A percentile compares a stretch with the other conserved stretches of the same genome.
phyloP scores from a whole-genome alignment of 2,329 filamentous ascomycete species.

The Aspergillus alliaceus region DNA sequence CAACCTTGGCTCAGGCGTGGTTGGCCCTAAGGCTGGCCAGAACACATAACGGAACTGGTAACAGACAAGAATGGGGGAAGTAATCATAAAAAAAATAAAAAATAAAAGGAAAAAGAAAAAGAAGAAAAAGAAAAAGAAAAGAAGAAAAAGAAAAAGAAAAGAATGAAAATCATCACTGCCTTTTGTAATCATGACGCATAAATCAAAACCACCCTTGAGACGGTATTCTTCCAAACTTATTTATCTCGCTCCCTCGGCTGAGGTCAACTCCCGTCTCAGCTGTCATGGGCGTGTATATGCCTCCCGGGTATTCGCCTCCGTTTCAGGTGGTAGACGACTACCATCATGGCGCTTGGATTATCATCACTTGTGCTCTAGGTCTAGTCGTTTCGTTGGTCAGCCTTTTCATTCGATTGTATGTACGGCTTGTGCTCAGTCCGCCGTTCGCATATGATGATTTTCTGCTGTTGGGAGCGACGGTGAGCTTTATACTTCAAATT shows the following conservation, averaged over 20 bases:
- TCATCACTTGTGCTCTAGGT: conserved; percentile 40
- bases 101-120: not conserved
- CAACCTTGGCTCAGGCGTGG: not conserved
- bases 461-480: conserved; percentile 33
- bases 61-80: not conserved
- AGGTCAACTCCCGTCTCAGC: not conserved
- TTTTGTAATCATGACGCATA: not conserved
- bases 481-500: conserved; percentile 12
- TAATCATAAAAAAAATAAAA: not conserved
- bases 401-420: conserved; percentile 38
- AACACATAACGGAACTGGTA: not conserved
- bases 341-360: conserved; percentile 42
- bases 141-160: too few relatives aligned
- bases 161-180: too few relatives aligned
- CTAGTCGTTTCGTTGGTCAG: conserved; percentile 36
- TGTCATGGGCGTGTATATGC: conserved; percentile 31
- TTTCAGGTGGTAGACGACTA: conserved; percentile 39
- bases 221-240: not conserved
- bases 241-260: not conserved
- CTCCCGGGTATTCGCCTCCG: conserved; percentile 36
- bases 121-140: not conserved
- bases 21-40: not conserved
- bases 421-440: conserved; percentile 33
- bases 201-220: not conserved
- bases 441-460: conserved; percentile 37